Base-by-base conservation (phyloP, 23 red algal genomes). In the Gracilaria vermiculophylla region DNA sequence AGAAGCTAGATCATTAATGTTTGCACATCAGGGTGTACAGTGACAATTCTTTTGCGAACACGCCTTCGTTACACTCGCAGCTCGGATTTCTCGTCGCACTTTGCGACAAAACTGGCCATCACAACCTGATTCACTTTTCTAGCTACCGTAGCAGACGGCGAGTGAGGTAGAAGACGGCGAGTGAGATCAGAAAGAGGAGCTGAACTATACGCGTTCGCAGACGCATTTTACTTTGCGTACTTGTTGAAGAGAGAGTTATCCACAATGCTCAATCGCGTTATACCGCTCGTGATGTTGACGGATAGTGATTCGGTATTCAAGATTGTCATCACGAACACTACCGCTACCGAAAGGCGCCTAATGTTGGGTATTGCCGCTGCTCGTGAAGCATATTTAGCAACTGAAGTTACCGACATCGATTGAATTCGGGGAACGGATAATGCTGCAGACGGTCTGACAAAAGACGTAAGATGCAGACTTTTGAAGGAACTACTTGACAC, bases 251-350 rank as follows among this genome's bases (percentile, higher is more conserved):
- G 73, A 7, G 62, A 86, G 16, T 24, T 86, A 40, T 61, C 72
- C 17, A 7, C 21, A n/a, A 49, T 72, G 2, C 35, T 56, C 19
- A 29, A 62, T 11, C 20, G 50, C 21, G 11, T 29, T 33, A 11
- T 86, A 9, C 56, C 81, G 1, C 55, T 86, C 8, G 15, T 9
- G 1, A 86, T 67, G 81, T 45, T 27, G 39, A 89, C 84, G 13
- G 70, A 89, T 31, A 78, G 69, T 24, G 64, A 89, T n/a, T 37
- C 45, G 15, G 35, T 73, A 10, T 89, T 89, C 35, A 65, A 89
- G 54, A 70, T 73, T 11, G 17, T 86, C 16, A 72, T 41, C 8
- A 47, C 28, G 24, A 47, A 55, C n/a, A 73, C 60, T 40, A 50
- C 61, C 29, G 73, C 81, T 35, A 69, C 62, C 0, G 81, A 86